phyloP scores from a whole-genome alignment of 1,139 yeast genomes.

The Nematodospora anomalae region DNA sequence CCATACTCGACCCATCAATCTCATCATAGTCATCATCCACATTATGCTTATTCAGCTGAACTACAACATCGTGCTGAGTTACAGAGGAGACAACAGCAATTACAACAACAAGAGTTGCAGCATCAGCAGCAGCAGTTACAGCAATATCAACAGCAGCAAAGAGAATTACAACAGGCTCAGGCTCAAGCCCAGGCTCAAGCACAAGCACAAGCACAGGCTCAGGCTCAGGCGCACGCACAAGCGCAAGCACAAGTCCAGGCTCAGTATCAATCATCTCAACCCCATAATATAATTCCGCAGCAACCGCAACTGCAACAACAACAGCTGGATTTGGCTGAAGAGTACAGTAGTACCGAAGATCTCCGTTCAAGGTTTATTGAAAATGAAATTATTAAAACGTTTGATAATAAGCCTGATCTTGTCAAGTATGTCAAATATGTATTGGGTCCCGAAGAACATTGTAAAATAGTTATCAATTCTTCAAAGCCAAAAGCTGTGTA shows the following conservation, averaged over 20 bases:
- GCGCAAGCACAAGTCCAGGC: slow-evolving; percentile 17
- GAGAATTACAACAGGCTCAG: slow-evolving; percentile 13
- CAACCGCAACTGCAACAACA: slow-evolving; percentile 12
- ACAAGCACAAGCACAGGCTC: slow-evolving; percentile 16
- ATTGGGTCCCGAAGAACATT: slow-evolving; percentile 45
- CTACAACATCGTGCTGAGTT: slow-evolving; percentile 25
- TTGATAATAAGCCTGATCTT: slow-evolving; percentile 41
- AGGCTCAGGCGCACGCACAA: slow-evolving; percentile 14
- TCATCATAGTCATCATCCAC: slow-evolving; percentile 22
- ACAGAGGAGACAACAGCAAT: slow-evolving; percentile 31
- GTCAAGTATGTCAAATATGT: slow-evolving; percentile 45
- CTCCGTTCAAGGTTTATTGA: slow-evolving; percentile 37
- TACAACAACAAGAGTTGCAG: slow-evolving; percentile 25
- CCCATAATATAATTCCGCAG: slow-evolving; percentile 15
- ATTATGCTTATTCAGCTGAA: slow-evolving; percentile 20
- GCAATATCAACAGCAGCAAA: slow-evolving; percentile 20
- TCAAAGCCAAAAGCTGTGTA: slow-evolving; percentile 53
- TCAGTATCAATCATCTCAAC: slow-evolving; percentile 10
- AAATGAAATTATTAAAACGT: slow-evolving; percentile 49
- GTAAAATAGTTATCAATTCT: slow-evolving; percentile 50
- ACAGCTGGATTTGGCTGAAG: slow-evolving; percentile 9
- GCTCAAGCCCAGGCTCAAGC: slow-evolving; percentile 14
- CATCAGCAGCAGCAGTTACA: slow-evolving; percentile 23
- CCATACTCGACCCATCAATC: slow-evolving; percentile 32
- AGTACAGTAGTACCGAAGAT: slow-evolving; percentile 16